A percentile compares a stretch with the other conserved stretches of the same genome.
Conservation (phyloP, 2,329 filamentous ascomycete genomes). For the Ophiocordyceps camponoti-leonardi region DNA sequence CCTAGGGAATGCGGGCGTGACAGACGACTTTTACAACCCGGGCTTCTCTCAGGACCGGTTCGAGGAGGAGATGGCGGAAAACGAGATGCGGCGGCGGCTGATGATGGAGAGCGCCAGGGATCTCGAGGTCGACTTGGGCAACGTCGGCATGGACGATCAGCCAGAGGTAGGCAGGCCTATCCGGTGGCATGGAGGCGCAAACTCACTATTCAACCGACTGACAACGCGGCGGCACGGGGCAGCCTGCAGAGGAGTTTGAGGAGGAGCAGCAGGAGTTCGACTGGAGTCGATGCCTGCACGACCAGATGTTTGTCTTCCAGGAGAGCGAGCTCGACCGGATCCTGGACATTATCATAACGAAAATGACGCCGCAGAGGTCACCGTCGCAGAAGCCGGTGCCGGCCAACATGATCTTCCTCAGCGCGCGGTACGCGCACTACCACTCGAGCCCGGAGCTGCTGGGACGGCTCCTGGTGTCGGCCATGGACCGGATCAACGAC, state of each 20-base stretch:
- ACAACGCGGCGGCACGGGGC: neutral
- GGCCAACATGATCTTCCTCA: conserved; percentile 91
- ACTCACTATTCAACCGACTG: neutral
- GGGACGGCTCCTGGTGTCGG: conserved; percentile 60
- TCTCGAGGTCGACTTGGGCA: conserved; percentile 88
- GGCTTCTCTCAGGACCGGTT: conserved; percentile 88
- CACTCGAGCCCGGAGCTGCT: conserved; percentile 79
- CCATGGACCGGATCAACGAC: conserved; percentile 92
- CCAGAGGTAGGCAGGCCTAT: conserved; percentile 54
- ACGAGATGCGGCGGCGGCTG: conserved; percentile 84
- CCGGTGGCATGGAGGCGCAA: neutral
- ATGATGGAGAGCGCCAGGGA: conserved; percentile 99
- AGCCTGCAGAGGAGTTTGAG: conserved; percentile 62
- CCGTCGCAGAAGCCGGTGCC: conserved; percentile 96
- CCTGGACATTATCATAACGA: conserved; percentile 88
- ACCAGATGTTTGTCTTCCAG: conserved; percentile 99
- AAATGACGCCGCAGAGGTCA: conserved; percentile 92
- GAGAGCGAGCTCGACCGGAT: conserved; percentile 84
- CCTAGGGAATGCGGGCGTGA: conserved; percentile 62
- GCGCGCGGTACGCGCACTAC: conserved; percentile 90
- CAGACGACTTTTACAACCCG: conserved; percentile 84
- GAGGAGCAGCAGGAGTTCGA: conserved; percentile 90
- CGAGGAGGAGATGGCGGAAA: conserved; percentile 94
- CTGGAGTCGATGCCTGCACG: conserved; percentile 84
- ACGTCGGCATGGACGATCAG: conserved; percentile 88